These are phyloP conservation scores for Trypanosoma vivax DNA, from an alignment of 208 protist genomes.

Conservation along the genomic window DNA sequence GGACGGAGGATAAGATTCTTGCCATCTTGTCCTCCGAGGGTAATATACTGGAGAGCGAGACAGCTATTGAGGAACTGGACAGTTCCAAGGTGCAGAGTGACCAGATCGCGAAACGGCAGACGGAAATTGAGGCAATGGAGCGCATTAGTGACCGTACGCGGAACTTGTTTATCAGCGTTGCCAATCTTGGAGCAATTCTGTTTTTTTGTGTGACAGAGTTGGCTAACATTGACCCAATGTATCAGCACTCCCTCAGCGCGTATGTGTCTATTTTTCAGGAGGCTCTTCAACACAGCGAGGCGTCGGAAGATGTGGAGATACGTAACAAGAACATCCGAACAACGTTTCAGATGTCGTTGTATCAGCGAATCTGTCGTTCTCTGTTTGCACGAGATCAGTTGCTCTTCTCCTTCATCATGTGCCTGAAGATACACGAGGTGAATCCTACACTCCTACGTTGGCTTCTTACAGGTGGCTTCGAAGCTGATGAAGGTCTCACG, in stretches of 20 bases:
- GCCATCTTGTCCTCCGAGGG: slow-evolving; percentile 82
- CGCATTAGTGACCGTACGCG: slow-evolving; percentile 94
- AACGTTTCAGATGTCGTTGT: slow-evolving; percentile 85
- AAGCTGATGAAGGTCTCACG: slow-evolving; percentile 31
- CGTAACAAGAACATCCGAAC: slow-evolving; percentile 77
- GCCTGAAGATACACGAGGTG: slow-evolving; percentile 87
- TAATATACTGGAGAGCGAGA: slow-evolving; percentile 94
- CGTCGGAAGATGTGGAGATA: slow-evolving; percentile 65
- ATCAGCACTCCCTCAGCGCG: slow-evolving; percentile 95
- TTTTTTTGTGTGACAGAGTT: slow-evolving; percentile 98
- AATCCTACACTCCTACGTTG: slow-evolving; percentile 85
- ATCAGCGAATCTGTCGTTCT: slow-evolving; percentile 85
- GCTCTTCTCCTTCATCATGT: slow-evolving; percentile 94
- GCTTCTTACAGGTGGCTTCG: slow-evolving; percentile 88
- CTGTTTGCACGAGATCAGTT: slow-evolving; percentile 93
- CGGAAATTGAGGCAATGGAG: slow-evolving; percentile 95
- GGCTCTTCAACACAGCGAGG: slow-evolving; percentile 74
- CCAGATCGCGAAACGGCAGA: slow-evolving; percentile 91
- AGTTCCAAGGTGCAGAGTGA: slow-evolving; percentile 93
- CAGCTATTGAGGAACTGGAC: slow-evolving; percentile 91
- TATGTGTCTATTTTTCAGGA: slow-evolving; percentile 95
- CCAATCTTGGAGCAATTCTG: slow-evolving; percentile 90
- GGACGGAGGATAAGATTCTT: slow-evolving; percentile 89
- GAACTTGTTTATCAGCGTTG: slow-evolving; percentile 92
- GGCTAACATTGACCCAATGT: slow-evolving; percentile 95